phyloP scores from a whole-genome alignment of 345 rosid genomes.

The Euphorbia lathyris region DNA sequence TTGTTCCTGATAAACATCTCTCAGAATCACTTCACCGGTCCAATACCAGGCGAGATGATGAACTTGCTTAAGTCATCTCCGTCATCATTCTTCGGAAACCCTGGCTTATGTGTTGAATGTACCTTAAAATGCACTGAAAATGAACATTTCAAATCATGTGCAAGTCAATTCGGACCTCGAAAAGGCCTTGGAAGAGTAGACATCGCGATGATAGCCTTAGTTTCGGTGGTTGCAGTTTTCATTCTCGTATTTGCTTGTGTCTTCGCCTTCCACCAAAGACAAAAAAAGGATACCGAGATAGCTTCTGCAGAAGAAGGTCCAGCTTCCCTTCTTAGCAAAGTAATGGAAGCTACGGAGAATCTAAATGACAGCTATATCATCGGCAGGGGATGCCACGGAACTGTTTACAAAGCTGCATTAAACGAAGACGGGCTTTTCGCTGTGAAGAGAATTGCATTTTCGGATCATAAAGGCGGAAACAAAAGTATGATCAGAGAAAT shows the following conservation, averaged over 20 bases:
- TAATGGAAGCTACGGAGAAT: conserved; percentile 67
- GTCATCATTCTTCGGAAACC: conserved; percentile 53
- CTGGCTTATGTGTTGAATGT: conserved; percentile 54
- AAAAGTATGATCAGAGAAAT: conserved; percentile 63
- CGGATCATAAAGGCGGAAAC: conserved; percentile 42
- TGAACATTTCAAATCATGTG: conserved; percentile 38
- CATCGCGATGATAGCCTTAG: conserved; percentile 42
- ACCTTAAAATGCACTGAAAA: conserved; percentile 25
- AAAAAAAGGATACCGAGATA: conserved; percentile 37
- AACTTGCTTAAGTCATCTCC: conserved; percentile 34
- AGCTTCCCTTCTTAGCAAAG: conserved; percentile 47
- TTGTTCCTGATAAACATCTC: conserved; percentile 54
- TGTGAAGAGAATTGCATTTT: conserved; percentile 50
- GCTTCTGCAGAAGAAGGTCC: conserved; percentile 39
- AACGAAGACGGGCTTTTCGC: conserved; percentile 48
- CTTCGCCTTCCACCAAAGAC: conserved; percentile 26
- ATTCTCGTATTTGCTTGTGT: conserved; percentile 36
- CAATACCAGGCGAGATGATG: conserved; percentile 49
- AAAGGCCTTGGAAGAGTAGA: conserved; percentile 33
- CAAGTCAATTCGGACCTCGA: conserved; percentile 17
- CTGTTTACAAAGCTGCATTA: conserved; percentile 59
- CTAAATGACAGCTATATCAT: conserved; percentile 54
- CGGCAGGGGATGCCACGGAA: conserved; percentile 82
- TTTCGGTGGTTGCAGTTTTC: conserved; percentile 26
- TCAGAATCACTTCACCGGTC: conserved; percentile 58